Evolutionary conservation across 1,139 yeast genomes (phyloP).

Genomic region (Zygotorulaspora mrakii): DNA sequence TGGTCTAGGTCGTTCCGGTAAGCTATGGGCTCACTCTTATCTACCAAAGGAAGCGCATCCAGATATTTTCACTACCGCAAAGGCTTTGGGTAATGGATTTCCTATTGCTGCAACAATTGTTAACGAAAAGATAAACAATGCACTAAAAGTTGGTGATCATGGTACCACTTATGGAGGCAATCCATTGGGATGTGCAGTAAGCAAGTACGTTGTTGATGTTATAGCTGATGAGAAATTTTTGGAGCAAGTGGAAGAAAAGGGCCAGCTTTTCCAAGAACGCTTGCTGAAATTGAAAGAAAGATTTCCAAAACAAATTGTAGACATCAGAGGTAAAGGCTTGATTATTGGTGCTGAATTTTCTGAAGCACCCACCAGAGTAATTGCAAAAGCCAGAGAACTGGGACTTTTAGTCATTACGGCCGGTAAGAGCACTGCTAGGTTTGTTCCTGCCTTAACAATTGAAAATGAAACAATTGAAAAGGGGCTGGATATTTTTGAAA

Average conservation of each 20-base stretch:
- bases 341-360: constrained; percentile 76
- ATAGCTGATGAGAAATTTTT: constrained; percentile 62
- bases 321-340: constrained; percentile 83
- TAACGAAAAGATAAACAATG: constrained; percentile 69
- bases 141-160: constrained; percentile 84
- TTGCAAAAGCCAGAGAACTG: constrained; percentile 64
- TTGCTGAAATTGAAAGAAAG: constrained; percentile 51
- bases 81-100: constrained; percentile 96
- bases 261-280: constrained; percentile 50
- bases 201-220: constrained; percentile 65
- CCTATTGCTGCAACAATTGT: constrained; percentile 95
- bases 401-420: constrained; percentile 86
- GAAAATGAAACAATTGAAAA: constrained; percentile 61
- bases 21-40: constrained; percentile 85
- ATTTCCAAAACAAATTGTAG: constrained; percentile 57
- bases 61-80: constrained; percentile 89
- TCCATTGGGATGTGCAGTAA: constrained; percentile 84
- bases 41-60: constrained; percentile 81
- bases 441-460: constrained; percentile 89
- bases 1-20: constrained; percentile 91
- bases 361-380: constrained; percentile 61
- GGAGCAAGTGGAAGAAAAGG: constrained; percentile 53
- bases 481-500: constrained; percentile 66
- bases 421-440: constrained; percentile 82
- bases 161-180: constrained; percentile 98